These are phyloP conservation scores for Populus tomentosa DNA, from an alignment of 441 rosid species.

Conservation along the genomic window DNA sequence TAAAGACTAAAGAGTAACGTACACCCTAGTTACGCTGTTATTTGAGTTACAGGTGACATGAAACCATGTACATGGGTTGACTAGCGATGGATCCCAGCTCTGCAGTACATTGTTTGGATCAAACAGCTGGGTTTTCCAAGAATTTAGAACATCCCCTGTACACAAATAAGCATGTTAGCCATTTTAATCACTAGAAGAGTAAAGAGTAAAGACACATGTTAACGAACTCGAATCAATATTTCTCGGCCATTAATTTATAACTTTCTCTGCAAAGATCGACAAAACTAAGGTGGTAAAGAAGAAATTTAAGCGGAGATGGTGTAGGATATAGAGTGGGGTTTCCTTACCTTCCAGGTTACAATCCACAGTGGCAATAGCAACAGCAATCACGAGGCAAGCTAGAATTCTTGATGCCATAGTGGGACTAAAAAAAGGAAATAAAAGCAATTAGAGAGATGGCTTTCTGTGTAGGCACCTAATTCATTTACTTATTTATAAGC, in stretches of 20 bases:
- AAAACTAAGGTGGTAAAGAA: too few relatives aligned
- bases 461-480: too few relatives aligned
- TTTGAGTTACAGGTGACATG: constrained; percentile 33
- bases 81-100: constrained; percentile 37
- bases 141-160: constrained; percentile 30
- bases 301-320: too few relatives aligned
- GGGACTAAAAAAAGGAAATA: not conserved
- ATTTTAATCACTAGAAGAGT: too few relatives aligned
- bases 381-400: constrained; percentile 8
- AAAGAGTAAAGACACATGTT: too few relatives aligned
- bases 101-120: constrained; percentile 32
- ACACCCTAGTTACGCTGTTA: constrained; percentile 27
- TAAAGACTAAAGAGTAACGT: not conserved
- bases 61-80: constrained; percentile 45
- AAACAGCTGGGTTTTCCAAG: constrained; percentile 21
- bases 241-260: too few relatives aligned
- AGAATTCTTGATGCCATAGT: constrained; percentile 20
- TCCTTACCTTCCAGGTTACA: constrained; percentile 42
- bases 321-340: too few relatives aligned
- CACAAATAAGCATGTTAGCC: too few relatives aligned
- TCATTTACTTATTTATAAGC: too few relatives aligned
- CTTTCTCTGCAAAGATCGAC: too few relatives aligned
- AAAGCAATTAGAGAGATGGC: not conserved
- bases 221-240: too few relatives aligned
- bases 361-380: constrained; percentile 8